These are phyloP conservation scores for Naganishia sp. DNA, from an alignment of 1,284 basidiomycete species.

Conservation along the genomic window DNA sequence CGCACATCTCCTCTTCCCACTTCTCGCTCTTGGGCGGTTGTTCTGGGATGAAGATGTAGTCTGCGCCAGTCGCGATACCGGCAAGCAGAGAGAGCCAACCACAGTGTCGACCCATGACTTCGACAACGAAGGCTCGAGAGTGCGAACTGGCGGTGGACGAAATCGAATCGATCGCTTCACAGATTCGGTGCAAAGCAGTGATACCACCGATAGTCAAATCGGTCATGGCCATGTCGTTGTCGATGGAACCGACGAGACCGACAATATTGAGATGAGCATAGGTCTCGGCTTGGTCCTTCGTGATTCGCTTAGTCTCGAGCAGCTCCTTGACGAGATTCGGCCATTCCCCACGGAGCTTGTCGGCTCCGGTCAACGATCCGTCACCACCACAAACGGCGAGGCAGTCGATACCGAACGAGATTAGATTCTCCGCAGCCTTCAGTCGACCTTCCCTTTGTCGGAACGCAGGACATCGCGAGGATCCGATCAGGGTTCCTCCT, in stretches of 20 bases:
- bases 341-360: constrained; percentile 93
- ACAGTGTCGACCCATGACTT: constrained; percentile 98
- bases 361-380: constrained; percentile 92
- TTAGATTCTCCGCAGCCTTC: constrained; percentile 83
- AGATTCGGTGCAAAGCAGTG: constrained; percentile 93
- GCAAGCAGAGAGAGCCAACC: constrained; percentile 96
- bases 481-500: constrained; percentile 96
- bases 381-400: constrained; percentile 96
- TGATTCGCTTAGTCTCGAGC: constrained; percentile 63
- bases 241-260: constrained; percentile 67
- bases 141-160: constrained; percentile 95
- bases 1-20: constrained; percentile 93
- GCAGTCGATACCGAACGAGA: constrained; percentile 94
- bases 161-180: constrained; percentile 96
- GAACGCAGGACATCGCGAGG: constrained; percentile 86
- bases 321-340: constrained; percentile 75
- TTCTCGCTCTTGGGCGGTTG: constrained; percentile 72
- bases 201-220: constrained; percentile 95
- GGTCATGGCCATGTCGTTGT: constrained; percentile 96
- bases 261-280: constrained; percentile 91
- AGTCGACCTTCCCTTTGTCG: constrained; percentile 82
- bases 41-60: constrained; percentile 97
- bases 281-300: constrained; percentile 66
- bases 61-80: constrained; percentile 88
- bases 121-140: constrained; percentile 95